phyloP scores from a whole-genome alignment of 2,329 filamentous ascomycete genomes.

The Stemphylium beticola region DNA sequence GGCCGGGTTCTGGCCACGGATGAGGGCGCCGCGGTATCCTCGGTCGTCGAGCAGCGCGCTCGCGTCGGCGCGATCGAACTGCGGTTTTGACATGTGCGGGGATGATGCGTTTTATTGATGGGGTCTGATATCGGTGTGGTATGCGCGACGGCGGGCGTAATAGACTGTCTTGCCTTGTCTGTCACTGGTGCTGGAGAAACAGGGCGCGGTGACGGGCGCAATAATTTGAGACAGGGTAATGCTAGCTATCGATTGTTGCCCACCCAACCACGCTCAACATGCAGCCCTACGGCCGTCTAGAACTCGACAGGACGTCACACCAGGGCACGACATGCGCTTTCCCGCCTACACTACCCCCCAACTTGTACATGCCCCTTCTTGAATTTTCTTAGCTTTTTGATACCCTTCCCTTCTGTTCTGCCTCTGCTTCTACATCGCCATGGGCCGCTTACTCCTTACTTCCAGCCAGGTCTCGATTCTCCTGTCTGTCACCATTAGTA shows the following conservation, averaged over 20 bases:
- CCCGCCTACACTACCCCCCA: constrained; percentile 26
- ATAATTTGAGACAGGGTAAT: constrained; percentile 21
- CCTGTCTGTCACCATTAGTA: constrained; percentile 69
- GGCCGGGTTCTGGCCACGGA: constrained; percentile 92
- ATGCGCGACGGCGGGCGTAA: neutral
- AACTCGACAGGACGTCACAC: constrained; percentile 35
- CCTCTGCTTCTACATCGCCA: constrained; percentile 14
- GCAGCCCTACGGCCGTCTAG: constrained; percentile 24
- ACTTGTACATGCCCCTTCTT: constrained; percentile 17
- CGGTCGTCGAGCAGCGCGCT: constrained; percentile 83
- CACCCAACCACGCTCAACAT: constrained; percentile 20
- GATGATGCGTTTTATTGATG: neutral
- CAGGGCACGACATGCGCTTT: constrained; percentile 22
- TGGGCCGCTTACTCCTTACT: constrained; percentile 65
- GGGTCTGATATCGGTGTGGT: neutral
- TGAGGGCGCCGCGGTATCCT: constrained; percentile 75
- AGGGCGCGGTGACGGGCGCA: constrained; percentile 9
- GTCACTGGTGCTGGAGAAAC: constrained; percentile 1
- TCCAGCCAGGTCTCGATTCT: constrained; percentile 74
- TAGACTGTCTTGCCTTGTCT: neutral
- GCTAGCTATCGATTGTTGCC: constrained; percentile 41
- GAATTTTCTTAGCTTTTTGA: constrained; percentile 21
- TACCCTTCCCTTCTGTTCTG: constrained; percentile 19
- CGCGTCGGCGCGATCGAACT: constrained; percentile 77
- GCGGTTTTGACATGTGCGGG: constrained; percentile 46